Evolutionary conservation across 2,329 filamentous ascomycete genomes (phyloP).

Genomic region (Aureobasidium musti): DNA sequence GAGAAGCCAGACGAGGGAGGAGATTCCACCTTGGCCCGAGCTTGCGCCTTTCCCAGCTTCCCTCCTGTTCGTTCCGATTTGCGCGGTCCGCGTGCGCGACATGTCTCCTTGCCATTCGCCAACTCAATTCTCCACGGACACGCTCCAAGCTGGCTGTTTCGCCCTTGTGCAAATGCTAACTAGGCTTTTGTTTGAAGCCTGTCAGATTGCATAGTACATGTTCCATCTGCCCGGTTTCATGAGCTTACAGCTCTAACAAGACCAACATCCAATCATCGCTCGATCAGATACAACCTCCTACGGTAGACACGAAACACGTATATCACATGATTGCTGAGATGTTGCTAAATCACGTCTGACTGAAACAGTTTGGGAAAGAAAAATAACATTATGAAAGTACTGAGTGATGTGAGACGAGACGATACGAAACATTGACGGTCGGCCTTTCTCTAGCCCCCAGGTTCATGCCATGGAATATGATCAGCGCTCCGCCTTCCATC

Average conservation of each 20-base stretch:
- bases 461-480: neutral
- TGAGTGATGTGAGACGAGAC: conserved; percentile 1
- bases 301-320: conserved; percentile 6
- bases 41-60: neutral
- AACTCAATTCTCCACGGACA: neutral
- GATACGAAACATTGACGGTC: neutral
- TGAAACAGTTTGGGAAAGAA: neutral
- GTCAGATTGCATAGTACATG: neutral
- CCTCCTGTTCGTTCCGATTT: neutral
- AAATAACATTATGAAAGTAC: neutral
- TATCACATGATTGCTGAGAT: neutral
- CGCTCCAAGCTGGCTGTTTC: neutral
- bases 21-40: conserved; percentile 15
- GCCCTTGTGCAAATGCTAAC: neutral
- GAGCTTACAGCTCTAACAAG: neutral
- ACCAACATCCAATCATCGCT: neutral
- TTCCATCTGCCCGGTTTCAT: neutral
- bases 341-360: neutral
- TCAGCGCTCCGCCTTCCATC: conserved; percentile 34
- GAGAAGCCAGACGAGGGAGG: neutral
- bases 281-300: neutral
- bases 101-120: neutral
- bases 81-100: conserved; percentile 14
- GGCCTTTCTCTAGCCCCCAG: neutral
- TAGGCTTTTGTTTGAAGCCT: neutral